These are phyloP conservation scores for Candolleomyces aberdarensis DNA, from an alignment of 768 basidiomycete species.

Conservation along the genomic window DNA sequence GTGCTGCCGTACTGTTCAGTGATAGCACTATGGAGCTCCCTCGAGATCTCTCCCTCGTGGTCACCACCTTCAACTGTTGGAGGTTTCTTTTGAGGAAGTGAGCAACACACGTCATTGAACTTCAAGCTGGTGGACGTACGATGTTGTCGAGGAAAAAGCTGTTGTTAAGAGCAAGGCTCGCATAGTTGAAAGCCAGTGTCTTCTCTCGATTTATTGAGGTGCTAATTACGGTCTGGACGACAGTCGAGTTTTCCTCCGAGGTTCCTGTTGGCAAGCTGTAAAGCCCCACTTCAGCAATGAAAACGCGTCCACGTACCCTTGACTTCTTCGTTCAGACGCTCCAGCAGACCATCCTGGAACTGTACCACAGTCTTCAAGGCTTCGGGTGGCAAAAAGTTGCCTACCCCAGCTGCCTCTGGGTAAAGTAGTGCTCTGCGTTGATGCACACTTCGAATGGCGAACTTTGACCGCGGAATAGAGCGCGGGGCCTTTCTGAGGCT, in stretches of 20 bases:
- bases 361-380: constrained; percentile 73
- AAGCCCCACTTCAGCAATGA: constrained; percentile 1
- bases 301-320: constrained; percentile 45
- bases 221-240: constrained; percentile 71
- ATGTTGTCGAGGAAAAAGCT: constrained; percentile 88
- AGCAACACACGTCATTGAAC: constrained; percentile 2
- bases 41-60: constrained; percentile 38
- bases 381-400: constrained; percentile 72
- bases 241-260: constrained; percentile 48
- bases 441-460: constrained; percentile 43
- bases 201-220: constrained; percentile 56
- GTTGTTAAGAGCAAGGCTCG: constrained; percentile 91
- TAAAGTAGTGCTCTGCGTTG: constrained; percentile 58
- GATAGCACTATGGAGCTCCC: constrained; percentile 31
- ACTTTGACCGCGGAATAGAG: constrained; percentile 19
- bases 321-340: constrained; percentile 72
- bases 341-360: constrained; percentile 82
- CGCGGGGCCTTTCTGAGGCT: constrained; percentile 25
- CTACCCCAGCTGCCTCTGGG: constrained; percentile 66
- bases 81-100: constrained; percentile 34
- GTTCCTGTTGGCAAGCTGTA: constrained; percentile 40
- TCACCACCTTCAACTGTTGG: constrained; percentile 29
- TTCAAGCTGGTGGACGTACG: constrained; percentile 44
- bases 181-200: constrained; percentile 83
- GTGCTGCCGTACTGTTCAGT: constrained; percentile 57